Evolutionary conservation across 164 flowering plant genomes (phyloP), one percentile per base, ranked within the genome.

Genomic region (Brasenia schreberi): DNA sequence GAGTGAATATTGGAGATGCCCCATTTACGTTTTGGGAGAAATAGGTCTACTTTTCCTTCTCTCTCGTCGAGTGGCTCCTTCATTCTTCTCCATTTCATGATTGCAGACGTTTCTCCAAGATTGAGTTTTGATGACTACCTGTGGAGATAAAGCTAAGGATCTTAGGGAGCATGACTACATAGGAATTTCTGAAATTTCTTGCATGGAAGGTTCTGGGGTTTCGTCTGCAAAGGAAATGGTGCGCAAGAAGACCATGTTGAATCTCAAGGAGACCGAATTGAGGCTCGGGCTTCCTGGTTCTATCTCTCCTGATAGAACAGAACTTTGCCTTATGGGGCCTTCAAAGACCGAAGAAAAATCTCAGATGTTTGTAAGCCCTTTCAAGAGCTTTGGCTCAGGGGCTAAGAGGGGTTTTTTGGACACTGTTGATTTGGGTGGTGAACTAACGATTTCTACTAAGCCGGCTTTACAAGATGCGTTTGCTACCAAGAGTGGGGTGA

Each of bases 201-300:
- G 83, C n/a, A 74, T 77, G 82, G 85, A 74, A 59, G 71, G 68
- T 74, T 77, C 88, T 76, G 88, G 80, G 16, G 73, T 72, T 44
- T 63, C 72, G 11, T 66, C 74, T 23, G 66, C 72, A 5, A 68
- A 73, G 68, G 64, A 61, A 18, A 58, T 72, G 10, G 39, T 33
- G 39, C 39, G 9, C 10, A 7, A 19, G 6, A 53, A 61, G 23
- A 53, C 52, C 62, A 61, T 44, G 11, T 65, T 71, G 19, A 65
- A 58, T 39, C 77, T 66, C 44, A 71, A 69, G 64, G 87, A 87
- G 64, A 92, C 98, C 5, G 96, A 92, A 79, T 80, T 92, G 53
- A 85, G 96, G 73, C 92, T 92, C 66, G 98, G 98, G 2, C 74
- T 86, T 64, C 98, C 98, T 18, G 98, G 98, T 18, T 87, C 96